Base-by-base conservation (phyloP, 192 early-diverging fungal species). In the Coemansia reversa region DNA sequence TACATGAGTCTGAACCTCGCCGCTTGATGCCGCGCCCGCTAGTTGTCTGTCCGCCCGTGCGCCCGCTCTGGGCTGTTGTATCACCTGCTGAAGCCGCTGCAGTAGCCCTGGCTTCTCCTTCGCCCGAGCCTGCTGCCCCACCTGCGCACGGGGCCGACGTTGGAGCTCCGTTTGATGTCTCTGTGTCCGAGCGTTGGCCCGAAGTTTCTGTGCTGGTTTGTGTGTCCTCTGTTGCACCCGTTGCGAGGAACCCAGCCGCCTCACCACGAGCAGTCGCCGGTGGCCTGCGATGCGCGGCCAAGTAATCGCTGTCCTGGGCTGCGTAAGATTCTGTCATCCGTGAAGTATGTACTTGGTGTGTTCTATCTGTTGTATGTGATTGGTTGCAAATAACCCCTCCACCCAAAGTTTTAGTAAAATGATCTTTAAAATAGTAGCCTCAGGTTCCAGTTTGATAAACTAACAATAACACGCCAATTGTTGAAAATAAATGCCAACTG, bases 281-380 rank as follows among this genome's bases (percentile, higher is more conserved):
- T 19, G 64, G 73, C 19, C 65, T 50, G 63, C 48, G 78, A 60
- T 75, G 72, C n/a, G 72, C 62, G 16, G 78, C 52, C 25, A 81
- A 53, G 49, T 72, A 81, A 51, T 81, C 78, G 69, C 64, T 81
- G 69, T 72, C 78, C 60, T 71, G 74, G 29, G 66, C 75, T 28
- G 78, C 70, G 69, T 69, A 81, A 1, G 78, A 62, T 65, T 81
- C 74, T 25, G 78, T 66, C 78, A 81, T 81, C 20, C 18, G 53
- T 5, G 2, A 7, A 1, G 33, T 24, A 27, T 33, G 33, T 27
- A 23, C 54, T 20, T 29, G 32, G 39, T 12, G 33, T 19, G 48
- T 35, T 11, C 30, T 51, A 27, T n/a, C 25, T 52, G 42, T 49
- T 24, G 7, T 14, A n/a, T 19, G 18, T 56, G 25, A 14, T 35